A percentile compares a stretch with the other conserved stretches of the same genome.
Conservation (phyloP, 2,329 filamentous ascomycete genomes). For the Colletotrichum cereale region DNA sequence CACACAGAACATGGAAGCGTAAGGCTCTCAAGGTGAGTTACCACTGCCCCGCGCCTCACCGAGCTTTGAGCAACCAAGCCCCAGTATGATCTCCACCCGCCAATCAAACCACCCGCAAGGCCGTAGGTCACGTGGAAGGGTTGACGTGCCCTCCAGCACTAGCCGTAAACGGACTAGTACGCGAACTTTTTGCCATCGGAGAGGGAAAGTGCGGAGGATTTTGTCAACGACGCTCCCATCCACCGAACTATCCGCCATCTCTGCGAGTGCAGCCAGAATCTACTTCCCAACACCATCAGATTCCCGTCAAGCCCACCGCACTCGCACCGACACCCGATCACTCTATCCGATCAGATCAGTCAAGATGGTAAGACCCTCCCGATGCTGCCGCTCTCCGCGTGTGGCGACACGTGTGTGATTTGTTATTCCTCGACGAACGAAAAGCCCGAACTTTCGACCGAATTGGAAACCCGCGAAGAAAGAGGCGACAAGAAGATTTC, state of each 20-base stretch:
- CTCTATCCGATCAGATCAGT: constrained; percentile 61
- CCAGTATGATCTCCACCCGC: not conserved
- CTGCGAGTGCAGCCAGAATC: constrained; percentile 61
- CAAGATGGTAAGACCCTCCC: constrained; percentile 74
- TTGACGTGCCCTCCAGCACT: constrained; percentile 55
- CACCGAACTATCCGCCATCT: constrained; percentile 59
- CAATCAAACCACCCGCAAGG: not conserved
- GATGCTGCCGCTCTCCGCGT: constrained; percentile 41
- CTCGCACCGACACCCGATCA: constrained; percentile 60
- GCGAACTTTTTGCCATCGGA: constrained; percentile 42
- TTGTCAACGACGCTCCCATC: constrained; percentile 14
- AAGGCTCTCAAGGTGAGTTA: not conserved
- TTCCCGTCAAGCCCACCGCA: constrained; percentile 63
- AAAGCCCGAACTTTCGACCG: constrained; percentile 32
- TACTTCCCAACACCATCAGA: constrained; percentile 60
- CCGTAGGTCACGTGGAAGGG: constrained; percentile 53
- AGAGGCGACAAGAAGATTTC: not conserved
- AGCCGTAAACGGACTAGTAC: constrained; percentile 44
- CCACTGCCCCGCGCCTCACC: constrained; percentile 28
- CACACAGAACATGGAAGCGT: constrained; percentile 14
- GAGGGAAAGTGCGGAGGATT: constrained; percentile 23
- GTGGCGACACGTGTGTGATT: constrained; percentile 34
- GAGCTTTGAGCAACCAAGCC: not conserved
- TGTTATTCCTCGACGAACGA: constrained; percentile 14
- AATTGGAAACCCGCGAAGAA: constrained; percentile 39